Evolutionary conservation across 371 early-diverging fungal species (phyloP), one percentile per base, ranked within the genome.

Genomic region (Conidiobolus incongruus): DNA sequence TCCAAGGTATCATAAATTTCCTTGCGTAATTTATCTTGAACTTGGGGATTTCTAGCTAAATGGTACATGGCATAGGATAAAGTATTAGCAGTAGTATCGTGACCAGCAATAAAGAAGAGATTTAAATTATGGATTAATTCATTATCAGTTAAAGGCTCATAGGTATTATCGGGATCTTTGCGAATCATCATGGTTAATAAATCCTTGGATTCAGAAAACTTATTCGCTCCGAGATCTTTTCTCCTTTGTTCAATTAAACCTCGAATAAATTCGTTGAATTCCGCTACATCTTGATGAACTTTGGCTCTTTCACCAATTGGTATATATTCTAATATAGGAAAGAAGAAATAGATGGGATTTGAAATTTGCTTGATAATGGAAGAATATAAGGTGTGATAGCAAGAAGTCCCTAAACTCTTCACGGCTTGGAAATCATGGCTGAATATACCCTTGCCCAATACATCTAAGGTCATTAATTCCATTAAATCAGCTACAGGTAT

Each of bases 321-420:
- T 46, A 22, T 52, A 47, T 11, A 48, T 44, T 13, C 35, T 33
- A 12, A 55, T 39, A 12, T 52, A 23, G 2, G 45, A 34, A 35
- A 43, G 12, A 20, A 45, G 44, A 35, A 39, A 20, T 24, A 42
- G 35, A 47, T 32, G 29, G 3, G 44, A 46, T 12, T 38, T 19
- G 5, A 35, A 35, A 28, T 40, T 37, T n/a, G n/a, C n/a, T n/a
- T n/a, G n/a, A n/a, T n/a, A n/a, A n/a, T n/a, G n/a, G n/a, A n/a
- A n/a, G n/a, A n/a, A n/a, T n/a, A n/a, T n/a, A n/a, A n/a, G n/a
- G n/a, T n/a, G n/a, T n/a, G n/a, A n/a, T n/a, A n/a, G n/a, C n/a
- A n/a, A n/a, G n/a, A n/a, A n/a, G n/a, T n/a, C 4, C 21, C 20
- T 7, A 5, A 5, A 30, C 23, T 43, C 8, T 22, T 22, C n/a